Conservation (phyloP, 345 rosid species). For the Aegle marmelos region DNA sequence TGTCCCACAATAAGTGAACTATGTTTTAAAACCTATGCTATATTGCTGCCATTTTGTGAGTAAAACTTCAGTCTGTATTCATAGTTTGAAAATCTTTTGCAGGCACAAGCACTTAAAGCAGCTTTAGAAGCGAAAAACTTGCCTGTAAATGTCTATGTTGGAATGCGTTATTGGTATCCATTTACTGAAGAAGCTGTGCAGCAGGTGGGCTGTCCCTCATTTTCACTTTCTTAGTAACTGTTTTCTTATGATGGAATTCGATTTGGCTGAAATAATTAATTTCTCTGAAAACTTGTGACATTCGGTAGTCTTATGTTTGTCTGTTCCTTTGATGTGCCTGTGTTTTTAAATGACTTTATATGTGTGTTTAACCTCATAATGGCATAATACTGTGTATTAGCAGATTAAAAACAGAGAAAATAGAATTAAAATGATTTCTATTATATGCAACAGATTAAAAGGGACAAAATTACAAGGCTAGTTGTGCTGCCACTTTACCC, state of each 20-base stretch:
- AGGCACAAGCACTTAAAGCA: slow-evolving; percentile 68
- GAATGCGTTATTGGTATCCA: slow-evolving; percentile 92
- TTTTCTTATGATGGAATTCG: neutral
- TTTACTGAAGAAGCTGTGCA: slow-evolving; percentile 90
- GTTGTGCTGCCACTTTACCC: slow-evolving; percentile 98
- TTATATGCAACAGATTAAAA: slow-evolving; percentile 56
- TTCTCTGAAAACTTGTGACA: neutral
- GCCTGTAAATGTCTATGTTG: slow-evolving; percentile 66
- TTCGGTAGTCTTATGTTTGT: neutral
- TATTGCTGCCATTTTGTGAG: neutral
- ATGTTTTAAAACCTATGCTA: neutral
- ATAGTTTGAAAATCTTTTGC: slow-evolving; percentile 17
- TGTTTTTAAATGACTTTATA: neutral
- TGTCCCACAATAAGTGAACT: neutral
- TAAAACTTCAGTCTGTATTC: neutral
- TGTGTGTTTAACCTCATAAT: neutral
- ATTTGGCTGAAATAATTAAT: neutral
- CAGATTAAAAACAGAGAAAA: neutral
- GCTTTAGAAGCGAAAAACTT: slow-evolving; percentile 66
- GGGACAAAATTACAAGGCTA: slow-evolving; percentile 74
- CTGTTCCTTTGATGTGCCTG: neutral
- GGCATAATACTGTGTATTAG: neutral
- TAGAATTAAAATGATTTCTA: neutral
- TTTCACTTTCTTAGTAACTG: neutral
- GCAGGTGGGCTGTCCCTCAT: slow-evolving; percentile 42